Percentiles rank a stretch among this genome's conserved stretches.
Evolutionary conservation across 176 grass and related monocot genomes (phyloP).

Genomic region (Rhynchospora tenuis): DNA sequence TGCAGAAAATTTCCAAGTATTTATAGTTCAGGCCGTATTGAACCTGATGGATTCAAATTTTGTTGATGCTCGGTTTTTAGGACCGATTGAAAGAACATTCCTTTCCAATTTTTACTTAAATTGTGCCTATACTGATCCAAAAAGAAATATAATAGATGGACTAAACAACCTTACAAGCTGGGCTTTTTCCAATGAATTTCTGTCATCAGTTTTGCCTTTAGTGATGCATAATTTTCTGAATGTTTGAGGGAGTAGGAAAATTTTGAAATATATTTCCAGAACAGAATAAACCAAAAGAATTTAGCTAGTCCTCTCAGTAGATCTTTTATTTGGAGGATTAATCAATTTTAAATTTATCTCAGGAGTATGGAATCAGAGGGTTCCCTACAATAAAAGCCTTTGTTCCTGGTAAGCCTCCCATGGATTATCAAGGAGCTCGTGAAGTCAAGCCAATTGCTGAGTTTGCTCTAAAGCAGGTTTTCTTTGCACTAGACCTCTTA

Average conservation of each 20-base stretch:
- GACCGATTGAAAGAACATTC: neutral
- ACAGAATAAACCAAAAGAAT: neutral
- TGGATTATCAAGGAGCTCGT: slow-evolving; percentile 94
- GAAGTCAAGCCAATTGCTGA: slow-evolving; percentile 93
- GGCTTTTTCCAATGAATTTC: neutral
- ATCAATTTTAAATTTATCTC: slow-evolving; percentile 5
- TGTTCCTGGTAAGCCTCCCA: slow-evolving; percentile 79
- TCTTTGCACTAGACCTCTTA: slow-evolving; percentile 15
- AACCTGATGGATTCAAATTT: neutral
- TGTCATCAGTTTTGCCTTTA: neutral
- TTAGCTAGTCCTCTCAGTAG: neutral
- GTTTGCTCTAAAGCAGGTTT: slow-evolving; percentile 82
- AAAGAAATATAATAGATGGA: neutral
- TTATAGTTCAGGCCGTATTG: neutral
- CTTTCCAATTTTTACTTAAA: neutral
- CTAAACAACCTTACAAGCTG: neutral
- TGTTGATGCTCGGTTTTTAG: neutral
- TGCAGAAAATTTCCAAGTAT: neutral
- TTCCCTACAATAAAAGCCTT: slow-evolving; percentile 98
- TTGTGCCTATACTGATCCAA: neutral
- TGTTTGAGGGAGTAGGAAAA: neutral
- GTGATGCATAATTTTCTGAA: neutral
- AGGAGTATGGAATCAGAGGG: slow-evolving; percentile 94
- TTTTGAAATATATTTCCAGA: neutral
- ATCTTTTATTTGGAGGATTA: neutral